Evolutionary conservation across 805 yeast species (phyloP), one percentile per base, ranked within the genome.

Genomic region (Hanseniaspora taiwanica): DNA sequence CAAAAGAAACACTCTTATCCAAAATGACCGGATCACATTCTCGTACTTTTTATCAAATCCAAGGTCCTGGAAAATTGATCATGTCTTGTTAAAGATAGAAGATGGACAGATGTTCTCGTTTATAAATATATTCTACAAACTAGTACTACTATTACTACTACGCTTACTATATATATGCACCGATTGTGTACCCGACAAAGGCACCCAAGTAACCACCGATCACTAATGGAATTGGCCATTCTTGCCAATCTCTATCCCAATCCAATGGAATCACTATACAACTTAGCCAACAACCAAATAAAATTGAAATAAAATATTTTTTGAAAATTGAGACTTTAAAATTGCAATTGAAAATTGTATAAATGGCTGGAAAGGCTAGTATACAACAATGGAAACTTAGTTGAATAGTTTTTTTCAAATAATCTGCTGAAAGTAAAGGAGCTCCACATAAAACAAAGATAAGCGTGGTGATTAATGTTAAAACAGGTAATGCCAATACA

Each of bases 171-270:
- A 62, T 37, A 40, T 52, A 51, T 23, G 61, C 48, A 32, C 60
- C 72, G 3, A 66, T 42, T 1, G 67, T 38, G 33, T 74, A 67
- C 3, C 94, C 96, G 2, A 71, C 48, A 21, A 75, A 65, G 2
- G 78, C 72, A n/a, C 96, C 96, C 0, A 66, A 24, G 51, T 83
- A 84, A 0, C 77, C 76, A 2, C 97, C 96, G 7, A 72, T 67
- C 12, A 89, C 64, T 34, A 89, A 68, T 1, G 97, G 89, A 40
- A 85, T 73, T 6, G 98, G 98, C 93, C 96, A 89, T 40, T 68
- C 71, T 59, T 89, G 98, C 98, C 98, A 89, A 20, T 81, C 83
- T 51, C 97, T 70, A 56, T 89, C 98, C 98, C 98, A 89, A 59
- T 89, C 98, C 44, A 91, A 66, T 0, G 97, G 96, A 43, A 91